Conservation (phyloP, 306 rosid species). For the Albizia julibrissin region DNA sequence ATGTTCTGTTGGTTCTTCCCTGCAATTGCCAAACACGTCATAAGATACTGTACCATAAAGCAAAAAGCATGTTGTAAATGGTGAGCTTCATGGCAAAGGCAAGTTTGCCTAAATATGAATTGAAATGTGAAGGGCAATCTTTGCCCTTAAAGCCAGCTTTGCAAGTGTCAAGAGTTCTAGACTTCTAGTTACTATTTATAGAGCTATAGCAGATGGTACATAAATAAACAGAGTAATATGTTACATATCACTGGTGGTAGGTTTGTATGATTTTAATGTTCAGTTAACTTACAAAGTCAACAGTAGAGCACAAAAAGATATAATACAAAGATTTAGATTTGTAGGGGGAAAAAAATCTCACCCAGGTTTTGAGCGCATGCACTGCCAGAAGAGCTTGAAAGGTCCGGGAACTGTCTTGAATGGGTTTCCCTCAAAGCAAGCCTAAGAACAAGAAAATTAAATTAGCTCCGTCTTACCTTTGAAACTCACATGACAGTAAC, state of each 20-base stretch:
- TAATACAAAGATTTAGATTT: background rate
- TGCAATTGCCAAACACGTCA: constrained; percentile 3
- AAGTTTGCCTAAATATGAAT: background rate
- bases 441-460: constrained; percentile 46
- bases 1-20: constrained; percentile 71
- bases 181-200: background rate
- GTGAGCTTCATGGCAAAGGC: background rate
- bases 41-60: background rate
- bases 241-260: background rate
- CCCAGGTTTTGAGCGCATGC: constrained; percentile 95
- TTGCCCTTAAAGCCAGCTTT: background rate
- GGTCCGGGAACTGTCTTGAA: constrained; percentile 97
- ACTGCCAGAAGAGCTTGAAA: constrained; percentile 91
- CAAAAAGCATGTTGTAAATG: background rate
- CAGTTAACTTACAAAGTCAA: background rate
- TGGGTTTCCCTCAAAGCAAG: constrained; percentile 96
- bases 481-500: constrained; percentile 12
- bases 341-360: background rate
- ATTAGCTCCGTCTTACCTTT: background rate
- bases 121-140: background rate
- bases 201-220: background rate
- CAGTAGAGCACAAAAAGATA: background rate
- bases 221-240: background rate
- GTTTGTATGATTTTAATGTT: background rate
- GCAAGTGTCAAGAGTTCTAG: background rate